Evolutionary conservation across 495 filamentous ascomycete genomes (phyloP).

Genomic region (Aspergillus ellipticus): DNA sequence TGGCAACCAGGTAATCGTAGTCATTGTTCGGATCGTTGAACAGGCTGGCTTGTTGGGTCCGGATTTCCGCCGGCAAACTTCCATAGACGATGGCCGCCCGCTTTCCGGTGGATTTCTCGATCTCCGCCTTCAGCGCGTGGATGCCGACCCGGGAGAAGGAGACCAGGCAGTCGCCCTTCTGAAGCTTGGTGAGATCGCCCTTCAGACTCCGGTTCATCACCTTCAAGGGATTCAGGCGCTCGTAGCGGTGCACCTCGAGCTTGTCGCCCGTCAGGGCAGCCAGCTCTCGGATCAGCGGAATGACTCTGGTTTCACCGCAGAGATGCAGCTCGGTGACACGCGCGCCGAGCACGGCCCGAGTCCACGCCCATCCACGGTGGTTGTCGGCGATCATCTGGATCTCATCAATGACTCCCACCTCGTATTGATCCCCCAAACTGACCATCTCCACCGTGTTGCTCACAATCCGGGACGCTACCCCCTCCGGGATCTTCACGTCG

Average conservation of each 20-base stretch:
- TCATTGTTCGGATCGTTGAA: constrained; percentile 95
- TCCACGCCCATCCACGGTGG: constrained; percentile 94
- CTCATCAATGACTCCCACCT: constrained; percentile 95
- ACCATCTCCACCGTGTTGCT: constrained; percentile 99
- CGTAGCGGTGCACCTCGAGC: constrained; percentile 73
- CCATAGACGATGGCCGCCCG: constrained; percentile 93
- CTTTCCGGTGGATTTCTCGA: constrained; percentile 70
- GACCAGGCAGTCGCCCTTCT: constrained; percentile 89
- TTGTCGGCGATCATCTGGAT: constrained; percentile 91
- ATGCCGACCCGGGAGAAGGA: constrained; percentile 78
- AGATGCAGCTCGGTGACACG: constrained; percentile 86
- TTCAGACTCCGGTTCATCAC: constrained; percentile 58
- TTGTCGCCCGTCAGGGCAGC: constrained; percentile 78
- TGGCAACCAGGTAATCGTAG: constrained; percentile 90
- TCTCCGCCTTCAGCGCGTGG: constrained; percentile 71
- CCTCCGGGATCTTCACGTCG: constrained; percentile 61
- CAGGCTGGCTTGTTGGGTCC: constrained; percentile 81
- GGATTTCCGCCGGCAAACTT: constrained; percentile 83
- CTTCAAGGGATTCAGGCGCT: constrained; percentile 75
- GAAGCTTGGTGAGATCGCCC: constrained; percentile 59
- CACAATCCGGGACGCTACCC: constrained; percentile 48
- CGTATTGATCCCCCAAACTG: constrained; percentile 61
- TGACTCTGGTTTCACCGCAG: constrained; percentile 82
- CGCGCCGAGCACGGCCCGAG: constrained; percentile 82
- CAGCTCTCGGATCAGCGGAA: constrained; percentile 76